phyloP scores from a whole-genome alignment of 306 rosid species.

The Delonix regia region DNA sequence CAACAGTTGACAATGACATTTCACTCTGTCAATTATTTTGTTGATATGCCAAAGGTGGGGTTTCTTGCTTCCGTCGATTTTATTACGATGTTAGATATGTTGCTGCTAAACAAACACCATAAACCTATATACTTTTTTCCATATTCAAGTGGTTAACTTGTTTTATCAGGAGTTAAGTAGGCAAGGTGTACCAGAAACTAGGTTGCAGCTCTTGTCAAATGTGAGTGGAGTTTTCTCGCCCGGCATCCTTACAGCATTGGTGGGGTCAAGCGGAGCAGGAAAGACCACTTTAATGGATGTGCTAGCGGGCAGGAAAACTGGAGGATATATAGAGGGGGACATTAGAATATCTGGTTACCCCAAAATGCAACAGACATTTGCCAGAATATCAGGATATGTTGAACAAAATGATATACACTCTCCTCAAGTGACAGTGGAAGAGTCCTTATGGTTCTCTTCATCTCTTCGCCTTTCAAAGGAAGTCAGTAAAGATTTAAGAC shows the following conservation, averaged over 20 bases:
- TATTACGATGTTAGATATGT: background rate
- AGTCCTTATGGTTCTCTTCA: conserved; percentile 79
- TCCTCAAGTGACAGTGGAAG: conserved; percentile 89
- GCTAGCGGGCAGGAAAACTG: conserved; percentile 91
- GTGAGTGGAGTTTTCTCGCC: conserved; percentile 90
- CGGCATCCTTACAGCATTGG: conserved; percentile 81
- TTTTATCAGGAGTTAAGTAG: conserved; percentile 56
- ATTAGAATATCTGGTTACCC: conserved; percentile 74
- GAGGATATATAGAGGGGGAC: conserved; percentile 81
- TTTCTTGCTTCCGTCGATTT: conserved; percentile 15
- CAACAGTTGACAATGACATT: conserved; percentile 84
- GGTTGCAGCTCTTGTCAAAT: conserved; percentile 67
- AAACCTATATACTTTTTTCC: background rate
- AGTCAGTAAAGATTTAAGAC: conserved; percentile 52
- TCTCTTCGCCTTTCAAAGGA: conserved; percentile 81
- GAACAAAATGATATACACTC: conserved; percentile 93
- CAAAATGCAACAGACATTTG: conserved; percentile 76
- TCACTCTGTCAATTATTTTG: conserved; percentile 69
- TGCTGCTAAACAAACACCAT: background rate
- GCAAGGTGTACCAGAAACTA: conserved; percentile 64
- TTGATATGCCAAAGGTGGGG: conserved; percentile 80
- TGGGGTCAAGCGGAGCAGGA: conserved; percentile 92
- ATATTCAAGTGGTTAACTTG: background rate
- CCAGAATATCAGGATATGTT: conserved; percentile 83
- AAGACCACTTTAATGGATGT: conserved; percentile 94